phyloP scores from a whole-genome alignment of 805 yeast species.

The Lachancea dasiensis region DNA sequence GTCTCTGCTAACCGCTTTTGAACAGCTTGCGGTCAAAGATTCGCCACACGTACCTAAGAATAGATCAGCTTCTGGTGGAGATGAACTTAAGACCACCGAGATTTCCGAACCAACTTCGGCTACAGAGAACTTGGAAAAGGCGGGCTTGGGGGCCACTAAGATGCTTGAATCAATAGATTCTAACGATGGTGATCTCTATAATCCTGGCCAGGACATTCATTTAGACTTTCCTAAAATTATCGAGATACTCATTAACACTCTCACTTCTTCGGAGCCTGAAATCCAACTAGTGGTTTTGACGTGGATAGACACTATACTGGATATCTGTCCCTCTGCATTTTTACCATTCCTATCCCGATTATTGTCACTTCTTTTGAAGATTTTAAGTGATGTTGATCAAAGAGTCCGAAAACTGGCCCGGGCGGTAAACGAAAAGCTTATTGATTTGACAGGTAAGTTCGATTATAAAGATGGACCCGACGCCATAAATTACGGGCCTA shows the following conservation, averaged over 20 bases:
- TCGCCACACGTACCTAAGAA: not conserved
- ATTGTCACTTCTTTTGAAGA: slow-evolving; percentile 58
- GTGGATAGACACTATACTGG: slow-evolving; percentile 74
- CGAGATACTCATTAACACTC: slow-evolving; percentile 72
- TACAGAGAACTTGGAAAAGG: not conserved
- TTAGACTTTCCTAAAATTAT: slow-evolving; percentile 76
- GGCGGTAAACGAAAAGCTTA: slow-evolving; percentile 49
- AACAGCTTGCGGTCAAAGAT: slow-evolving; percentile 15
- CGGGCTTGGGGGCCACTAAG: slow-evolving; percentile 1
- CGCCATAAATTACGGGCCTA: slow-evolving; percentile 39
- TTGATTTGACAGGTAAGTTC: slow-evolving; percentile 38
- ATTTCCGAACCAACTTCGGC: not conserved
- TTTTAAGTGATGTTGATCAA: slow-evolving; percentile 49
- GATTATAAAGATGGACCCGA: slow-evolving; percentile 22
- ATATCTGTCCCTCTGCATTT: slow-evolving; percentile 66
- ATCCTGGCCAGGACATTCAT: slow-evolving; percentile 75
- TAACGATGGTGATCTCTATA: slow-evolving; percentile 49
- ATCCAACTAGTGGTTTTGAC: slow-evolving; percentile 72
- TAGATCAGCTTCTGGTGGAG: slow-evolving; percentile 2
- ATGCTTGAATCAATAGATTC: slow-evolving; percentile 5
- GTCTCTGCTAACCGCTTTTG: slow-evolving; percentile 25
- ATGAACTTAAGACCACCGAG: slow-evolving; percentile 4
- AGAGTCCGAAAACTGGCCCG: slow-evolving; percentile 49
- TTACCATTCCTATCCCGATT: slow-evolving; percentile 69
- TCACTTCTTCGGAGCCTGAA: slow-evolving; percentile 67